Percentiles rank a stretch among this genome's conserved stretches.
phyloP scores from a whole-genome alignment of 768 basidiomycete genomes.

The Auricularia auricula-judae region DNA sequence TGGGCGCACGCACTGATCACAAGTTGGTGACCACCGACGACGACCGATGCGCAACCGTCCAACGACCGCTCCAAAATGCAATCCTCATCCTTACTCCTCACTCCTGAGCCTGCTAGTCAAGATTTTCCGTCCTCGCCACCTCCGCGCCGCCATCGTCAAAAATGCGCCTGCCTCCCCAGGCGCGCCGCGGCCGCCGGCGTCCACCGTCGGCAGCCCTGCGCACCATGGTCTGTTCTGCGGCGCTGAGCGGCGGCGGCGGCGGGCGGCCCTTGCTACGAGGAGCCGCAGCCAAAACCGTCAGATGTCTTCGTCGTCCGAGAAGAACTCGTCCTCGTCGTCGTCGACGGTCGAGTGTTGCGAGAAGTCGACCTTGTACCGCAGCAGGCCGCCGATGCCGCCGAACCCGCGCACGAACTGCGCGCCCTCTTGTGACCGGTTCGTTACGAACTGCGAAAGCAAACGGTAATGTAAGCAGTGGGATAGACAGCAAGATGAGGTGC shows the following conservation, averaged over 20 bases:
- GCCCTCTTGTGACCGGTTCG: constrained; percentile 93
- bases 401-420: constrained; percentile 98
- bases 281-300: constrained; percentile 71
- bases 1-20: too few species aligned
- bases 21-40: too few species aligned
- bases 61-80: too few species aligned
- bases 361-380: constrained; percentile 98
- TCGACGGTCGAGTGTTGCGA: constrained; percentile 62
- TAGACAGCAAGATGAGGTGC: neutral
- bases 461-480: neutral
- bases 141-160: neutral
- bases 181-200: neutral
- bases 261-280: neutral
- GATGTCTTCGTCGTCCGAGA: constrained; percentile 65
- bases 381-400: constrained; percentile 91
- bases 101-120: too few species aligned
- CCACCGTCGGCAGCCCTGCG: too few species aligned
- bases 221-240: neutral
- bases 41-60: too few species aligned
- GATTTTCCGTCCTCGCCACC: neutral
- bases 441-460: constrained; percentile 48
- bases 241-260: neutral
- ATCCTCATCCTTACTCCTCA: too few species aligned
- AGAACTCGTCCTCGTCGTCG: constrained; percentile 80
- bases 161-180: neutral